Percentiles rank a stretch among this genome's conserved stretches.
These are phyloP conservation scores for Irpex rosettiformis DNA, from an alignment of 1,284 basidiomycete genomes.

Conservation along the genomic window DNA sequence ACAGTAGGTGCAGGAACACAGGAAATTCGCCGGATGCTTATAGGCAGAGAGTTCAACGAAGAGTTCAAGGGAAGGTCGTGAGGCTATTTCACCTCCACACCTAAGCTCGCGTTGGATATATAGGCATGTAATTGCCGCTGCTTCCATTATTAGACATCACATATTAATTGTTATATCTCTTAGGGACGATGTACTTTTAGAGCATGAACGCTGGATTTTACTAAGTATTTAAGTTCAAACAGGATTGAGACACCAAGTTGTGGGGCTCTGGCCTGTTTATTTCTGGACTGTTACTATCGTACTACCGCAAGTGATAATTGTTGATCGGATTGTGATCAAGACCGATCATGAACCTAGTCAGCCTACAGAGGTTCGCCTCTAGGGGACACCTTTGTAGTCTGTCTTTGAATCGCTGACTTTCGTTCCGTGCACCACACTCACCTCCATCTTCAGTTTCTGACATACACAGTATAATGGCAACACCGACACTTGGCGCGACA, in stretches of 20 bases:
- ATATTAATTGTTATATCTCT: neutral
- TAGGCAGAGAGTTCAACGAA: constrained; percentile 86
- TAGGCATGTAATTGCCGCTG: neutral
- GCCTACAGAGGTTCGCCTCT: neutral
- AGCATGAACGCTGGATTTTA: neutral
- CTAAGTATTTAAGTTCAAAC: neutral
- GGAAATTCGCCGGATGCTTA: constrained; percentile 88
- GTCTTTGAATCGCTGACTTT: neutral
- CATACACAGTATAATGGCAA: neutral
- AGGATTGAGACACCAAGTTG: too few relatives aligned
- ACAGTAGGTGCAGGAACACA: constrained; percentile 91
- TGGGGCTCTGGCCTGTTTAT: too few relatives aligned
- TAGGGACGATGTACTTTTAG: neutral
- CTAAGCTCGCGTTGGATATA: neutral
- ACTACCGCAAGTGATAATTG: neutral
- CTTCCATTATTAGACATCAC: neutral
- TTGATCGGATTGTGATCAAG: neutral
- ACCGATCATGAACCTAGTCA: neutral
- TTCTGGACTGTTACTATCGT: neutral
- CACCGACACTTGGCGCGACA: neutral
- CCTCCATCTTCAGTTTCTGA: neutral
- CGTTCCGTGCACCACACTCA: neutral
- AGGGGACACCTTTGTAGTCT: neutral
- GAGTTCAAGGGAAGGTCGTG: constrained; percentile 40
- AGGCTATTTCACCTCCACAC: too few relatives aligned